Base-by-base conservation (phyloP, 495 filamentous ascomycete genomes). In the Poronia punctata region DNA sequence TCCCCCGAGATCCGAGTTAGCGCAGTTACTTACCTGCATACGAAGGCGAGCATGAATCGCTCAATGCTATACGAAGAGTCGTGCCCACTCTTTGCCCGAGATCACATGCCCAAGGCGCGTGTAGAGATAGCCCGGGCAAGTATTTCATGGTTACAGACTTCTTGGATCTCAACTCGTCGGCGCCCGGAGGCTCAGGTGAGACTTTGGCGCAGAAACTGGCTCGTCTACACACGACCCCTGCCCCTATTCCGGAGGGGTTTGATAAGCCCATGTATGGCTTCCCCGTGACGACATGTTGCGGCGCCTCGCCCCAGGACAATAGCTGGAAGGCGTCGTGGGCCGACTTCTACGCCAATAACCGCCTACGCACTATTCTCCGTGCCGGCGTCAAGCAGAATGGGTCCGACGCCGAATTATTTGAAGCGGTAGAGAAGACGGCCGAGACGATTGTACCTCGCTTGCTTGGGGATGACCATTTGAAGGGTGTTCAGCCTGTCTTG, bases 91-190 rank as follows among this genome's bases (percentile, higher is more conserved):
- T 96, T 40, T 88, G 83, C 54, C 86, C 88, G 0, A 64, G 67
- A 35, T 79, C 82, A 12, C 69, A 85, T 54, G 82, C 82, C 30
- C 76, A 83, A 54, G 87, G 90, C 15, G 39, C 65, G 5, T 66
- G 88, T 10, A 55, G 64, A 19, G 66, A 74, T 4, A 53, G 56
- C n/a, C 56, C 59, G 1, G 54, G 54, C 12, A 75, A 62, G 18
- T 79, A 66, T 47, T 95, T 87, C 54, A 76, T 97, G 9, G 80
- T 71, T 0, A 95, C 86, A 0, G 84, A 89, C 46, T 97, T 86
- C 59, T 70, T 97, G 0, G 73, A 87, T 29, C 71, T 93, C 0
- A 49, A 65, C 0, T 56, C 61, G 19, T 58, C 61, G 11, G 53
- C 46, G 18, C 44, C 62, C 12, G 43, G 53, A 2, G 56, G 63